Evolutionary conservation across 176 grass and related monocot species (phyloP), one percentile per base, ranked within the genome.

Genomic region (Oryza nivara): DNA sequence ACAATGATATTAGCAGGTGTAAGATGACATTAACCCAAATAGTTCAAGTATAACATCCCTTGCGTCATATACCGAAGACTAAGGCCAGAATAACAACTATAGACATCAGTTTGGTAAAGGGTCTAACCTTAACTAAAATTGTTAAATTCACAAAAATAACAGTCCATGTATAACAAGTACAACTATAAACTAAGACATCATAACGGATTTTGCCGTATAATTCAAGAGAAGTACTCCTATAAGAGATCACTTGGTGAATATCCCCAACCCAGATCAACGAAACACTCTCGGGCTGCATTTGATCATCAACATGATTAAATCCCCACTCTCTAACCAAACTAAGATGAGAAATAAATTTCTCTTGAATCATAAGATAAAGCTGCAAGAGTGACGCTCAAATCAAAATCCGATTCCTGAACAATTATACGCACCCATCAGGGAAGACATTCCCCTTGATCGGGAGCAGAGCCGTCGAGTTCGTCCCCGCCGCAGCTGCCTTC

Each of bases 371-470:
- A 88, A 61, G 17, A 81, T 10, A 25, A 77, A 25, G 48, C 28
- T 63, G 32, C 63, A 67, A 61, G 19, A 54, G 61, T 30, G 9
- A 82, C 10, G 46, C 41, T 36, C 34, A 67, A 79, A 66, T 76
- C 23, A 35, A 35, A 58, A 75, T 70, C 4, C 34, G 61, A 54
- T 20, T 46, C 22, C 12, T 36, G 28, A 20, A 32, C 40, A 51
- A 73, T 65, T 43, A 40, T 68, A 86, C 89, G 70, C 78, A 96
- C 96, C 96, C 96, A 64, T 99, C 96, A 13, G 96, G 96, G 87
- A 92, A 99, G 32, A 94, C 89, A 88, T 96, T 96, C 74, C 96
- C 96, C 85, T 92, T 85, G 74, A 99, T 90, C 49, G 96, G 96
- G 52, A 99, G 90, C 68, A 90, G 47, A 1, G 80, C 46, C 9